These are phyloP conservation scores for Irpex sp. DNA, from an alignment of 1,284 basidiomycete species.

Conservation along the genomic window DNA sequence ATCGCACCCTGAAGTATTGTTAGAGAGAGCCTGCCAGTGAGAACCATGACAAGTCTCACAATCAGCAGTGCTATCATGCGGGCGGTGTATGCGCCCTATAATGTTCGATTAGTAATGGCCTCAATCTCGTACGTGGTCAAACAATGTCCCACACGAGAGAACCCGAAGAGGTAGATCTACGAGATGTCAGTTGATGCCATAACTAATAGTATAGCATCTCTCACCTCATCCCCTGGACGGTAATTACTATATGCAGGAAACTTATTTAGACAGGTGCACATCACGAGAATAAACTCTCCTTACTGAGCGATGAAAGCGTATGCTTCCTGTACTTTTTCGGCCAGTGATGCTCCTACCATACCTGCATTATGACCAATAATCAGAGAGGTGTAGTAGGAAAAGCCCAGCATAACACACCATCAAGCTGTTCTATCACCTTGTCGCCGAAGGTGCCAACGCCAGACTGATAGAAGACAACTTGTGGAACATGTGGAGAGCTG, in stretches of 20 bases:
- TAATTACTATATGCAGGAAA: slow-evolving; percentile 47
- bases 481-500: slow-evolving; percentile 47
- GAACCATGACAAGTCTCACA: slow-evolving; percentile 33
- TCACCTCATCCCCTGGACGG: slow-evolving; percentile 64
- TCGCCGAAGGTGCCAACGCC: slow-evolving; percentile 55
- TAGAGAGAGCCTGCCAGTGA: background rate
- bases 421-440: slow-evolving; percentile 48
- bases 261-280: background rate
- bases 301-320: slow-evolving; percentile 74
- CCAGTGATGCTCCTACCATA: slow-evolving; percentile 54
- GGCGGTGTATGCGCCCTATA: slow-evolving; percentile 66
- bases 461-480: slow-evolving; percentile 70
- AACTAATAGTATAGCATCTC: background rate
- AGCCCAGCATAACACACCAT: slow-evolving; percentile 21
- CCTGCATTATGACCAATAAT: slow-evolving; percentile 33
- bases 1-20: slow-evolving; percentile 32
- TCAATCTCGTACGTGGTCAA: background rate
- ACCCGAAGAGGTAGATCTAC: slow-evolving; percentile 73
- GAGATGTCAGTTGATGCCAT: background rate
- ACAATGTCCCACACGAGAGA: slow-evolving; percentile 51
- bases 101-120: slow-evolving; percentile 1
- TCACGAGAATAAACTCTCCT: slow-evolving; percentile 23
- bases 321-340: slow-evolving; percentile 67
- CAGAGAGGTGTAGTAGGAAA: background rate
- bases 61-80: slow-evolving; percentile 69